Evolutionary conservation across 2,329 filamentous ascomycete genomes (phyloP), one percentile per base, ranked within the genome.

Genomic region (Magnaporthales sp.): DNA sequence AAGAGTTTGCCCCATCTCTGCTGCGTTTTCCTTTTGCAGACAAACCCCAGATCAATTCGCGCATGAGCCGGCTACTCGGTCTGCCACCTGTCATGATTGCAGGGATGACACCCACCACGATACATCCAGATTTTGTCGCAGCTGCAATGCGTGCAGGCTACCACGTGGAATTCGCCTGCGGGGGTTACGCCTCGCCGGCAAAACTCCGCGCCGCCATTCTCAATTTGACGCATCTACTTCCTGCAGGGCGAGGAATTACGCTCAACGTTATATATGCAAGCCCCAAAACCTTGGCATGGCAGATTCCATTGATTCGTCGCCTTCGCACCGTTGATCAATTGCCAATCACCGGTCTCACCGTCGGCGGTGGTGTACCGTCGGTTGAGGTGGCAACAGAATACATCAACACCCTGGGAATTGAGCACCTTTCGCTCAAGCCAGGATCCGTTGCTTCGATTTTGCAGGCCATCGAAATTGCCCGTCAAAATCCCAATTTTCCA

Each of bases 101-200:
- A 66, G 93, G 92, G 75, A 97, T 97, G 93, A 97, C 93, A 1
- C 93, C 93, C 13, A 87, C 86, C 68, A 97, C 93, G 0, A 91
- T 96, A 3, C 88, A 91, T 0, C 95, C 91, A 89, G 92, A 96
- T 77, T 96, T 97, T 71, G 91, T 96, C 61, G 89, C 92, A 7
- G 91, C 92, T 2, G 93, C 91, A n/a, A 96, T 96, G 91, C 94
- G 93, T 71, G 92, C 93, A 66, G 93, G 93, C n/a, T 97, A 96
- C 77, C 91, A 96, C 70, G 92, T 96, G 71, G 93, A 97, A 80
- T 83, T 97, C 71, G 93, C 89, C 68, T 93, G 92, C 75, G 93
- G 93, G 77, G 93, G 93, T 69, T 96, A 96, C 80, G 96, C 92
- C 80, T 90, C 90, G 70, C 89, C 89, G 64, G 90, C 89, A 76